Conservation (phyloP, 306 rosid species). For the Acacia confusa region DNA sequence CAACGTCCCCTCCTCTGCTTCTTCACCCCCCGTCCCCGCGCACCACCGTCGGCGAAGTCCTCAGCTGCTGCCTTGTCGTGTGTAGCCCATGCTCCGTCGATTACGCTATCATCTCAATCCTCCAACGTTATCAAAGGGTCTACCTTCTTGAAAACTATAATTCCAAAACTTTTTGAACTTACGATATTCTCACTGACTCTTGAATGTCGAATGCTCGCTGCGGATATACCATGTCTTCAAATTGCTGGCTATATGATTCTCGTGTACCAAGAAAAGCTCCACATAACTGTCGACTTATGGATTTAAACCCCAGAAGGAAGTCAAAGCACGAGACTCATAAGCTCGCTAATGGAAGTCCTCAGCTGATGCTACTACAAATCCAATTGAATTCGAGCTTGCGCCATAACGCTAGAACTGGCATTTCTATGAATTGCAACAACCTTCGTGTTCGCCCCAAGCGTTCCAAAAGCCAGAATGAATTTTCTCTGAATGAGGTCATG, state of each 20-base stretch:
- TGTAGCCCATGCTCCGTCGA: no score
- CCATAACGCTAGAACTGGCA: conserved; percentile 32
- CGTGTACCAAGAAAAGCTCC: conserved; percentile 61
- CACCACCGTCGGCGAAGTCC: no score
- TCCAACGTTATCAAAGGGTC: not conserved
- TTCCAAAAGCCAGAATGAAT: conserved; percentile 43
- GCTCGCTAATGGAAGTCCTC: no score
- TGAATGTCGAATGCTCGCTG: conserved; percentile 24
- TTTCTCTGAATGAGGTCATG: conserved; percentile 41
- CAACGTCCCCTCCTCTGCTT: no score
- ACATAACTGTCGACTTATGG: conserved; percentile 4
- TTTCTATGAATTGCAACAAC: conserved; percentile 46
- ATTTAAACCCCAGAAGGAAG: conserved; percentile 11
- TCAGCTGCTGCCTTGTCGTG: no score
- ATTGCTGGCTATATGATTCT: conserved; percentile 65
- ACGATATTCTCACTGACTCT: conserved; percentile 20
- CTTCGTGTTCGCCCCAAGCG: conserved; percentile 41
- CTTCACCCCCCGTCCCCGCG: no score
- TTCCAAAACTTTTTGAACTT: conserved; percentile 5
- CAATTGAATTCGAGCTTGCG: conserved; percentile 50
- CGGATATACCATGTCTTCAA: conserved; percentile 72
- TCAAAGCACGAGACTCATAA: conserved; percentile 26
- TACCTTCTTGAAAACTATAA: conserved; percentile 7
- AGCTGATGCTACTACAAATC: no score
- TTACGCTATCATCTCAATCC: no score